A percentile compares a stretch with the other conserved stretches of the same genome.
Conservation (phyloP, 83 land plant genomes). For the Diphasiastrum complanatum region DNA sequence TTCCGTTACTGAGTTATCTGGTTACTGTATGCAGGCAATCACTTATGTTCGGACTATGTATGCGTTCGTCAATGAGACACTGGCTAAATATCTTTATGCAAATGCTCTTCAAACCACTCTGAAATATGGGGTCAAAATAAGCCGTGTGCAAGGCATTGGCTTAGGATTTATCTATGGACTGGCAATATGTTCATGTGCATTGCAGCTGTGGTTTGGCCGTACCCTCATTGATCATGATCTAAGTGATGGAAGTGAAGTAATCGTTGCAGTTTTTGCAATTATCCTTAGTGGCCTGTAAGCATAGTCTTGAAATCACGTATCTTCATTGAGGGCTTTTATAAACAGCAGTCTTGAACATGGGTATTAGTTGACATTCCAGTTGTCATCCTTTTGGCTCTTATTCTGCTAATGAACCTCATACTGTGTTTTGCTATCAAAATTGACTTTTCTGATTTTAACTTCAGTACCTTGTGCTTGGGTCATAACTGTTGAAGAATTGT, state of each 20-base stretch:
- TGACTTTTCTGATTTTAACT: neutral
- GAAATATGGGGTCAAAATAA: conserved; percentile 86
- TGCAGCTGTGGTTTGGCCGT: conserved; percentile 92
- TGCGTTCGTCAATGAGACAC: conserved; percentile 89
- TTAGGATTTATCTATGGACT: conserved; percentile 98
- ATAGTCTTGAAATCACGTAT: no score
- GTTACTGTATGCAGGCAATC: conserved; percentile 65
- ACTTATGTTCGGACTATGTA: conserved; percentile 78
- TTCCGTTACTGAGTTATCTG: neutral
- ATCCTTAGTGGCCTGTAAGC: conserved; percentile 98
- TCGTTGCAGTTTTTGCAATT: conserved; percentile 79
- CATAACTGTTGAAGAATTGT: no score
- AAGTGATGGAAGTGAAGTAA: conserved; percentile 78
- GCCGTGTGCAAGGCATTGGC: conserved; percentile 98
- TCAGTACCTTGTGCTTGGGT: no score
- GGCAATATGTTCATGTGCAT: conserved; percentile 95
- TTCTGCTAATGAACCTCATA: neutral
- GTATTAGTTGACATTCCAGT: no score
- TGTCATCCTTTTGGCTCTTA: conserved; percentile 1
- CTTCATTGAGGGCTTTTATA: no score
- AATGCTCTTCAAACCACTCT: conserved; percentile 95
- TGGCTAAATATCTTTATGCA: conserved; percentile 93
- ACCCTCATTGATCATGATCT: conserved; percentile 46
- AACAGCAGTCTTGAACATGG: no score
- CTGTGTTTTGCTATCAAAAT: neutral